phyloP scores from a whole-genome alignment of 495 filamentous ascomycete species.

The Xylaria palmicola region DNA sequence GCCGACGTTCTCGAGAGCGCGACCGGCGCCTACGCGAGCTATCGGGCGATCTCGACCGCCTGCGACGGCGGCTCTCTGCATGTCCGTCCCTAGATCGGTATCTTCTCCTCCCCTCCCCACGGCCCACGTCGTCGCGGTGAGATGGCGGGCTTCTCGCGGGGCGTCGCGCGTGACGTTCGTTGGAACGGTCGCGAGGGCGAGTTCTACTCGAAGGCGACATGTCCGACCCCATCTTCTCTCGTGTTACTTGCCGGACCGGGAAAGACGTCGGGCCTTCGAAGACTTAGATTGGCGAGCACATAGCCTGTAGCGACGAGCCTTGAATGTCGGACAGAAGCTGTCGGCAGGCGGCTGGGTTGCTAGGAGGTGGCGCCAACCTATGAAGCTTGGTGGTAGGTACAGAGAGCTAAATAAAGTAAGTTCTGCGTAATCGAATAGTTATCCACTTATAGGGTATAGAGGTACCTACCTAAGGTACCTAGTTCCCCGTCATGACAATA shows the following conservation, averaged over 20 bases:
- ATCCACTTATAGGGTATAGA: too few species aligned
- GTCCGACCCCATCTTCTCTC: slow-evolving; percentile 12
- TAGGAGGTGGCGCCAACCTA: not conserved
- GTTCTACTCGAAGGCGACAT: not conserved
- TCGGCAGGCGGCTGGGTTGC: not conserved
- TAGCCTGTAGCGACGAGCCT: not conserved
- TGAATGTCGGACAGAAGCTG: too few species aligned
- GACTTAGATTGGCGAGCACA: not conserved
- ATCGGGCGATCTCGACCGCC: slow-evolving; percentile 40
- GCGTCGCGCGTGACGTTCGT: slow-evolving; percentile 21
- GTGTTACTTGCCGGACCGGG: not conserved
- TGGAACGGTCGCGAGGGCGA: slow-evolving; percentile 16
- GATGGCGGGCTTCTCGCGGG: slow-evolving; percentile 20
- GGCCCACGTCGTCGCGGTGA: slow-evolving; percentile 23
- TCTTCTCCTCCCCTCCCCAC: slow-evolving; percentile 21
- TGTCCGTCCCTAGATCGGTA: slow-evolving; percentile 28
- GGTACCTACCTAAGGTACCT: too few species aligned
- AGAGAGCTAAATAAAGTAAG: too few species aligned
- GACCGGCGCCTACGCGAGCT: slow-evolving; percentile 33
- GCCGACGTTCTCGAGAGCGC: slow-evolving; percentile 27
- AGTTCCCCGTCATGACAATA: too few species aligned
- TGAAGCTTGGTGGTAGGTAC: too few species aligned
- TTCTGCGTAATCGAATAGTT: too few species aligned
- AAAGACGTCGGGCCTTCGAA: not conserved
- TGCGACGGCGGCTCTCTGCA: slow-evolving; percentile 18